phyloP scores from a whole-genome alignment of 192 early-diverging fungal species.

The Cladochytrium replicatum region DNA sequence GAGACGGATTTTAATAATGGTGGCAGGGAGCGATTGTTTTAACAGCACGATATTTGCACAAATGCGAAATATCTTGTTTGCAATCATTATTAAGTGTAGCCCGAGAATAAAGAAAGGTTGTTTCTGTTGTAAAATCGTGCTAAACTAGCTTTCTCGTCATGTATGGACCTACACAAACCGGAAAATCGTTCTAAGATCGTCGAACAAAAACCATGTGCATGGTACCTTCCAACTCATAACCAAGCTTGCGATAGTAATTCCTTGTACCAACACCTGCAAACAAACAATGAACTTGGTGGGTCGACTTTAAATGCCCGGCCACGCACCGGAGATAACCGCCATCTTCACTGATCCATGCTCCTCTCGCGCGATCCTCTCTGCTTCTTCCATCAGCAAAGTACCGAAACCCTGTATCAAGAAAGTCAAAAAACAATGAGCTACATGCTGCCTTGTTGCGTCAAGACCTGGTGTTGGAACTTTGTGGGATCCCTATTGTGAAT shows the following conservation, averaged over 20 bases:
- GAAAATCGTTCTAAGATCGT: too few species aligned
- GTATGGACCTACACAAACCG: conserved; percentile 46
- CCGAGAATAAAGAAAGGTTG: too few species aligned
- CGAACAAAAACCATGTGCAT: too few species aligned
- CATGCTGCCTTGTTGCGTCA: background rate
- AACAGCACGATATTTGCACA: too few species aligned
- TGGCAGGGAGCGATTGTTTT: too few species aligned
- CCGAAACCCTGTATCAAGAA: conserved; percentile 68
- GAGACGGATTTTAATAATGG: too few species aligned
- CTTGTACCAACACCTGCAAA: conserved; percentile 78
- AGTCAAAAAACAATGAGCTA: background rate
- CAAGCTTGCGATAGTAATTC: conserved; percentile 95
- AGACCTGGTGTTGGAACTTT: conserved; percentile 89
- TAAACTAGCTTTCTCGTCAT: too few species aligned
- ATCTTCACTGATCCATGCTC: conserved; percentile 94
- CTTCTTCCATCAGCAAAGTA: conserved; percentile 98
- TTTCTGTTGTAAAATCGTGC: too few species aligned
- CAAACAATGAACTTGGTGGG: conserved; percentile 3
- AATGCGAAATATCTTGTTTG: too few species aligned
- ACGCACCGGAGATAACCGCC: conserved; percentile 82
- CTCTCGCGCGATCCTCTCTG: conserved; percentile 92
- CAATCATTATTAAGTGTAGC: too few species aligned
- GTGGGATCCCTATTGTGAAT: conserved; percentile 93
- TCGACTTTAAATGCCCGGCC: background rate
- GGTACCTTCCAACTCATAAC: conserved; percentile 85